Conservation (phyloP, 2,329 filamentous ascomycete species). For the Furcasterigmium furcatum region DNA sequence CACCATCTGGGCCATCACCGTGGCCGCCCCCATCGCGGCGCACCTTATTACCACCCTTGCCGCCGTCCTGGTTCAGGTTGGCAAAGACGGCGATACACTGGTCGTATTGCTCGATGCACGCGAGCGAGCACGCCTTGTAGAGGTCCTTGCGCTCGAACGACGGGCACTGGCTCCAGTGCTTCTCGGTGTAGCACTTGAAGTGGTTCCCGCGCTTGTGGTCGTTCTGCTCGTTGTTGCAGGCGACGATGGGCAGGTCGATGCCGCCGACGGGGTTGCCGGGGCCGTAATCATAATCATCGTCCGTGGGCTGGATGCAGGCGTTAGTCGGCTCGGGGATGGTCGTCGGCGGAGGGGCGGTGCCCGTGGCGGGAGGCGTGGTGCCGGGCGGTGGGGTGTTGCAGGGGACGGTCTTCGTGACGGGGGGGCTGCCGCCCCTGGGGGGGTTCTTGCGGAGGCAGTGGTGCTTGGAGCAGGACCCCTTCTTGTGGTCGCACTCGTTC, state of each 20-base stretch:
- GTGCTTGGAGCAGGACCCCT: constrained; percentile 34
- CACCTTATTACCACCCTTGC: background rate
- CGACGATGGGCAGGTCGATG: constrained; percentile 48
- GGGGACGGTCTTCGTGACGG: constrained; percentile 10
- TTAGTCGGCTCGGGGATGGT: constrained; percentile 41
- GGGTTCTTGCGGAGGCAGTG: constrained; percentile 38
- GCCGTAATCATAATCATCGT: constrained; percentile 62
- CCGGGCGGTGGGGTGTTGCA: background rate
- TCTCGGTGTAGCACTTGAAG: constrained; percentile 49
- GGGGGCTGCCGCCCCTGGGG: constrained; percentile 28
- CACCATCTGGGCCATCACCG: background rate
- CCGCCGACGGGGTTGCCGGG: constrained; percentile 56
- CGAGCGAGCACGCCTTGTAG: constrained; percentile 42
- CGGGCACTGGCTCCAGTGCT: constrained; percentile 29
- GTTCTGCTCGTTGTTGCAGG: constrained; percentile 47
- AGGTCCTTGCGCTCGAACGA: constrained; percentile 36
- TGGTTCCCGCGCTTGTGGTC: constrained; percentile 31
- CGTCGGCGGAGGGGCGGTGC: constrained; percentile 21
- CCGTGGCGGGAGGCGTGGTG: constrained; percentile 21
- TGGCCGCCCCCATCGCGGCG: background rate
- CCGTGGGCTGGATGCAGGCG: constrained; percentile 49
- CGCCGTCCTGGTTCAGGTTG: constrained; percentile 22
- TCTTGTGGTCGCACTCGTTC: constrained; percentile 26
- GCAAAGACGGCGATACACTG: constrained; percentile 46
- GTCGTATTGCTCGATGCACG: constrained; percentile 50